These are phyloP conservation scores for Drechslerella coelobrocha DNA, from an alignment of 2,329 filamentous ascomycete genomes.

Conservation along the genomic window DNA sequence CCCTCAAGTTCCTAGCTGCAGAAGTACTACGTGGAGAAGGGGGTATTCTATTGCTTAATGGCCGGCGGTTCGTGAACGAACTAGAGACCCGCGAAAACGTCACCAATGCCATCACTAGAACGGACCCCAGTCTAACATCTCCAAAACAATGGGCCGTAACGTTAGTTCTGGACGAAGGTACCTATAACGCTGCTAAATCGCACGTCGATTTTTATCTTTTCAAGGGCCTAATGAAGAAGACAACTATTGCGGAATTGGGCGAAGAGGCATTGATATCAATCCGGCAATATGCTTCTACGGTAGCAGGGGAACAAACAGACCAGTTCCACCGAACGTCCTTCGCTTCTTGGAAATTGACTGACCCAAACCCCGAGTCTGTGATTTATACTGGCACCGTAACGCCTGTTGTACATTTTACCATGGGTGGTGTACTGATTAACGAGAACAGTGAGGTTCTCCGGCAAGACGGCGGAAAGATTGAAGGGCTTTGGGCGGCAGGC, in stretches of 20 bases:
- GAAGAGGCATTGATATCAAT: conserved; percentile 60
- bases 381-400: conserved; percentile 69
- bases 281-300: conserved; percentile 62
- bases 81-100: conserved; percentile 67
- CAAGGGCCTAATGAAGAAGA: conserved; percentile 68
- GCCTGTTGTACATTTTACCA: conserved; percentile 71
- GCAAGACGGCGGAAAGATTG: conserved; percentile 60
- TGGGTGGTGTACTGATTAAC: conserved; percentile 70
- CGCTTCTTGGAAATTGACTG: conserved; percentile 65
- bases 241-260: conserved; percentile 63
- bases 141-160: conserved; percentile 67
- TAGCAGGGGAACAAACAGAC: conserved; percentile 59
- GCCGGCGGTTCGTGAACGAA: conserved; percentile 69
- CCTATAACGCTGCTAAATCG: conserved; percentile 63
- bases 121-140: conserved; percentile 58
- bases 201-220: conserved; percentile 70
- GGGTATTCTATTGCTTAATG: conserved; percentile 63
- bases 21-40: conserved; percentile 70
- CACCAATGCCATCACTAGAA: conserved; percentile 61
- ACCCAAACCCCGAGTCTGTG: conserved; percentile 63
- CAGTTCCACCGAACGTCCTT: conserved; percentile 63
- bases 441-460: conserved; percentile 64
- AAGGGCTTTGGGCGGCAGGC: conserved; percentile 69
- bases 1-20: conserved; percentile 69
- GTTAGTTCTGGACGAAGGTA: conserved; percentile 68